Evolutionary conservation across 108 stramenopile species (phyloP).

Genomic region (Discostella stelligeroides): DNA sequence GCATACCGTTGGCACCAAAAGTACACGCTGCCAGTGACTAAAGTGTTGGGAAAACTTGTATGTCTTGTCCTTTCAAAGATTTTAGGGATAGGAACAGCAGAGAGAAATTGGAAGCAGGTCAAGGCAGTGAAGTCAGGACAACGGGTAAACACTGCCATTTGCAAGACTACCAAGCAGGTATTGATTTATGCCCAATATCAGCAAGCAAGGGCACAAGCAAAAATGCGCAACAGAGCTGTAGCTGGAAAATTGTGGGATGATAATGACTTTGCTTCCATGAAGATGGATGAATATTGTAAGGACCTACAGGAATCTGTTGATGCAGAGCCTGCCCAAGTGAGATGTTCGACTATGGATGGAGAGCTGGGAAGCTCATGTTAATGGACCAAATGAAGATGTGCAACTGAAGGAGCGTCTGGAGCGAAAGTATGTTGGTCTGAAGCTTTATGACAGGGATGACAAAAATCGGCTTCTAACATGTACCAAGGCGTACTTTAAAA

Average conservation of each 20-base stretch:
- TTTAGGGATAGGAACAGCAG: background rate
- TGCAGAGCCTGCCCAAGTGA: background rate
- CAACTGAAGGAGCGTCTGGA: background rate
- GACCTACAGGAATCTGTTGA: background rate
- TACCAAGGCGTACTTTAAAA: too few species aligned
- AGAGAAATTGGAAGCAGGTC: too few species aligned
- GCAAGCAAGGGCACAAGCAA: background rate
- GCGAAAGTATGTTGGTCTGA: background rate
- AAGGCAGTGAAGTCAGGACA: too few species aligned
- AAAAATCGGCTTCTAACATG: background rate
- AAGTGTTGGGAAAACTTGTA: background rate
- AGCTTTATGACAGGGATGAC: background rate
- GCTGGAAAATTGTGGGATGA: constrained; percentile 27
- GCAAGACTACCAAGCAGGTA: constrained; percentile 18
- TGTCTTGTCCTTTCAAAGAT: background rate
- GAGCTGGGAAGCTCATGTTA: background rate
- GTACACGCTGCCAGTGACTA: background rate
- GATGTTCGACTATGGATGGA: background rate
- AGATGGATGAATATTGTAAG: constrained; percentile 8
- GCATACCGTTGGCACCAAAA: background rate
- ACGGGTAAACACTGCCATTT: background rate
- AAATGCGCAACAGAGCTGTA: background rate
- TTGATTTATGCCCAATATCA: background rate
- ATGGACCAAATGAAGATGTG: background rate
- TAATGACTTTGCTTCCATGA: background rate